phyloP scores from a whole-genome alignment of 257 asterid species.

The Ilex asprella region DNA sequence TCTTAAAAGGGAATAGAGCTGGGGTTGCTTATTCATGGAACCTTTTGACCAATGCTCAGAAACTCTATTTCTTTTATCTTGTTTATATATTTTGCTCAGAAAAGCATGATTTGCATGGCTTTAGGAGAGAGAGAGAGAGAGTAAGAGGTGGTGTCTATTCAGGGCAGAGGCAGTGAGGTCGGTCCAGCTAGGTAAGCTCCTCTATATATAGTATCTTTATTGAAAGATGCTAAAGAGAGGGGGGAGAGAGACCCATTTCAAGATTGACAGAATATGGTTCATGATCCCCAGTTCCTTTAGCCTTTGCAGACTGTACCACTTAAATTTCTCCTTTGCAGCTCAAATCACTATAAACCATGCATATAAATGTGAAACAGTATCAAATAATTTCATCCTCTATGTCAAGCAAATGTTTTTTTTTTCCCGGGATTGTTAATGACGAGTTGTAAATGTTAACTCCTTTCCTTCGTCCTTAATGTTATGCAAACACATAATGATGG shows the following conservation, averaged over 20 bases:
- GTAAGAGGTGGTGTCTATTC: slow-evolving; percentile 22
- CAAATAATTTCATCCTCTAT: too few relatives aligned
- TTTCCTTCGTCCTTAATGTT: too few relatives aligned
- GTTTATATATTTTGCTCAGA: background rate
- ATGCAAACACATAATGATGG: too few relatives aligned
- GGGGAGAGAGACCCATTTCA: slow-evolving; percentile 13
- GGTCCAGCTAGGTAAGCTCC: slow-evolving; percentile 10
- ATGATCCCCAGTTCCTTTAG: slow-evolving; percentile 3
- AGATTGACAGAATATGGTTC: slow-evolving; percentile 12
- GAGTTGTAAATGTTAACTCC: too few relatives aligned
- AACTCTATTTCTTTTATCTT: slow-evolving; percentile 7
- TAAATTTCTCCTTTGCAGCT: too few relatives aligned
- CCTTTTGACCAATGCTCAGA: slow-evolving; percentile 22
- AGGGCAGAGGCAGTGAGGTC: slow-evolving; percentile 20
- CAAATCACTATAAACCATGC: too few relatives aligned
- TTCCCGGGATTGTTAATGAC: too few relatives aligned
- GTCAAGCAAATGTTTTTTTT: too few relatives aligned
- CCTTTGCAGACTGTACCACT: too few relatives aligned
- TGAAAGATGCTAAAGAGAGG: slow-evolving; percentile 26
- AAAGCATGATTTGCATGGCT: background rate
- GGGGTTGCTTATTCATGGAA: slow-evolving; percentile 13
- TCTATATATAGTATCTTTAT: slow-evolving; percentile 26
- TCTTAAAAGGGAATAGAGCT: slow-evolving; percentile 5
- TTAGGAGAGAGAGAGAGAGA: slow-evolving; percentile 10
- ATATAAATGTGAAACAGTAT: too few relatives aligned